Conservation (phyloP, 192 early-diverging fungal species). For the Linnemannia schmuckeri region DNA sequence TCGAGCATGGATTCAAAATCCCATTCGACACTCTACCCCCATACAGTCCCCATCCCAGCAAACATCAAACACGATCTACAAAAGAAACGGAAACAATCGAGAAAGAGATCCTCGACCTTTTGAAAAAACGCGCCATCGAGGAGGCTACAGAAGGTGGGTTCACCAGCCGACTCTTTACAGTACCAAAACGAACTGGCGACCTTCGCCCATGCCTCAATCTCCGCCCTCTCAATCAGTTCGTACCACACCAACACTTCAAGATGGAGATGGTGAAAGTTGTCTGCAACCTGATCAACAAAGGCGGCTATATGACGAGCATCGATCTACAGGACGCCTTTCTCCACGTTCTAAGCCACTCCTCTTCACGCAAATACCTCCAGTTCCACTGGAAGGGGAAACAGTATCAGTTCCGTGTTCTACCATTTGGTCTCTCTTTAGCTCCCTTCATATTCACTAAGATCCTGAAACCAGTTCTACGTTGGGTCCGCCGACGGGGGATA, state of each 20-base stretch:
- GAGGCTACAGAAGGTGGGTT: background rate
- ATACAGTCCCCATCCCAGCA: background rate
- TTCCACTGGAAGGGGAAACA: constrained; percentile 30
- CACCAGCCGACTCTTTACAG: constrained; percentile 30
- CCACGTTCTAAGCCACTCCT: constrained; percentile 42
- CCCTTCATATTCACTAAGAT: constrained; percentile 55
- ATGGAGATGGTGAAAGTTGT: constrained; percentile 30
- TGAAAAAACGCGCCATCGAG: constrained; percentile 18
- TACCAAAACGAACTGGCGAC: constrained; percentile 43
- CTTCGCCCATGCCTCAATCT: constrained; percentile 40
- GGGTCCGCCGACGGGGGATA: constrained; percentile 35
- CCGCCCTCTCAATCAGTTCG: constrained; percentile 30
- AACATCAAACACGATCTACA: background rate
- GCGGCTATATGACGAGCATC: constrained; percentile 43
- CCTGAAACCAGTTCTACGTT: constrained; percentile 28
- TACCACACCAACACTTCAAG: constrained; percentile 28
- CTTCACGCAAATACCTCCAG: background rate
- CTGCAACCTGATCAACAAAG: constrained; percentile 15
- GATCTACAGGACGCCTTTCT: constrained; percentile 56
- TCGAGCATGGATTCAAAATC: constrained; percentile 21
- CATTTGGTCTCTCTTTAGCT: constrained; percentile 5
- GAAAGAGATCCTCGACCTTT: background rate
- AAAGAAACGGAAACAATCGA: background rate
- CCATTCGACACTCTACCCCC: background rate
- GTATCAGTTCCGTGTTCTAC: constrained; percentile 50